These are phyloP conservation scores for Penicillium sp. DNA, from an alignment of 2,329 filamentous ascomycete species.

Conservation along the genomic window DNA sequence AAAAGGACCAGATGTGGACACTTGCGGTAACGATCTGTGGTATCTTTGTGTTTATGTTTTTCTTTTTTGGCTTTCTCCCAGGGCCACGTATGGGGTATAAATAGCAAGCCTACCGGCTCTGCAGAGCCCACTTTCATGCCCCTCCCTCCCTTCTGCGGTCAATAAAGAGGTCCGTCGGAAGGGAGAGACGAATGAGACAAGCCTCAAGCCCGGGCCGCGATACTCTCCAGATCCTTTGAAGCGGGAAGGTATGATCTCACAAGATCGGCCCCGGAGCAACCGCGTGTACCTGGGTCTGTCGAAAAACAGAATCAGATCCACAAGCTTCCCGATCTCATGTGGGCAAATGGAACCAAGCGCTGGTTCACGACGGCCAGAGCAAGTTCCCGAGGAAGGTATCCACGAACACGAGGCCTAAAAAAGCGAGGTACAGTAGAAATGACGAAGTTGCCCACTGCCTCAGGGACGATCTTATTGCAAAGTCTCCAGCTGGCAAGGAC, in stretches of 20 bases:
- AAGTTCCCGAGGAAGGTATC: slow-evolving; percentile 4
- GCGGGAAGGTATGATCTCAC: slow-evolving; percentile 16
- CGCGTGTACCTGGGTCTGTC: neutral
- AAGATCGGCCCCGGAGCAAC: slow-evolving; percentile 5
- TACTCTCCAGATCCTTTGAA: slow-evolving; percentile 7
- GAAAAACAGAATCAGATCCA: slow-evolving; percentile 11
- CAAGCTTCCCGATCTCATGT: neutral
- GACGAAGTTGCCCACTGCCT: too few species aligned
- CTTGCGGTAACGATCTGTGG: too few species aligned
- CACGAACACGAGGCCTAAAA: slow-evolving; percentile 4
- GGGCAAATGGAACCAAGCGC: slow-evolving; percentile 9
- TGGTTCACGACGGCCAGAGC: slow-evolving; percentile 3
- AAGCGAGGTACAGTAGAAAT: too few species aligned
- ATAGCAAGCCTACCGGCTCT: slow-evolving; percentile 9
- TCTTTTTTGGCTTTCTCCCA: slow-evolving; percentile 6
- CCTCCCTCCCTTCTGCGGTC: slow-evolving; percentile 5
- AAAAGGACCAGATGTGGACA: too few species aligned
- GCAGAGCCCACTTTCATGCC: neutral
- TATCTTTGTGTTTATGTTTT: slow-evolving; percentile 7
- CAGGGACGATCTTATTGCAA: too few species aligned
- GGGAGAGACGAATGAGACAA: slow-evolving; percentile 15
- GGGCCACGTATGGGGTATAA: slow-evolving; percentile 17
- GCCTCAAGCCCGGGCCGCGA: slow-evolving; percentile 8
- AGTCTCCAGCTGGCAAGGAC: slow-evolving; percentile 3
- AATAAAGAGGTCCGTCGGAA: slow-evolving; percentile 5